phyloP scores from a whole-genome alignment of 2,329 filamentous ascomycete species.

The Ophiostoma ips region DNA sequence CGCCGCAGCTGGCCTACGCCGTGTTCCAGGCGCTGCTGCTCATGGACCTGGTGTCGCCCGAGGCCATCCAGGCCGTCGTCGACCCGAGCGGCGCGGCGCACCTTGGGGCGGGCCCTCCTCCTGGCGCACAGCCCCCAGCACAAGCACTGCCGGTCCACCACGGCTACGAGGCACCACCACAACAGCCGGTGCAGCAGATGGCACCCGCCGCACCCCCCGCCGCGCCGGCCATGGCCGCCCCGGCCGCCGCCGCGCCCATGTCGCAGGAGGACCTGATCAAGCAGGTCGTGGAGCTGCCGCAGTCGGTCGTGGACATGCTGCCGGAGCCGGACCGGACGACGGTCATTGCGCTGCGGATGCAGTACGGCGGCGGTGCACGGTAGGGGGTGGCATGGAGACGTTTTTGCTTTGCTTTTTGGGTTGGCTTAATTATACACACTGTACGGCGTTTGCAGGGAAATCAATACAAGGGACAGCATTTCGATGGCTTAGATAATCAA shows the following conservation, averaged over 20 bases:
- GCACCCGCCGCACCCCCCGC: conserved; percentile 9
- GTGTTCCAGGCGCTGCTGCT: conserved; percentile 89
- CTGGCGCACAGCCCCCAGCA: neutral
- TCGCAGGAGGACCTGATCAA: conserved; percentile 56
- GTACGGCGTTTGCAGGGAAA: neutral
- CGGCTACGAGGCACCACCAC: neutral
- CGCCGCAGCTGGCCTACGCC: conserved; percentile 85
- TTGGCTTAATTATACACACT: neutral
- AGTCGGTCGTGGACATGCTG: conserved; percentile 65
- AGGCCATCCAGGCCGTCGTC: conserved; percentile 67
- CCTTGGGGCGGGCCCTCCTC: too few relatives aligned
- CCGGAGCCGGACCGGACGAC: conserved; percentile 63
- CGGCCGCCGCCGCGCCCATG: conserved; percentile 28
- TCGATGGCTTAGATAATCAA: too few relatives aligned
- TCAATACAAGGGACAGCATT: neutral
- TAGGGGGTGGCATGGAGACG: too few relatives aligned
- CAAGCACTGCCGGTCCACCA: neutral
- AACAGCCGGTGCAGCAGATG: neutral
- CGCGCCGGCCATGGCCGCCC: neutral
- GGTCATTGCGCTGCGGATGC: conserved; percentile 55
- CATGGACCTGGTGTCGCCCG: conserved; percentile 81
- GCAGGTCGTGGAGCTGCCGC: conserved; percentile 68
- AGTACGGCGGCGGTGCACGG: conserved; percentile 11
- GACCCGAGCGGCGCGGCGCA: conserved; percentile 12
- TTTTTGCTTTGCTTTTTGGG: neutral